Conservation (phyloP, 192 early-diverging fungal genomes). For the Lobulomyces angularis region DNA sequence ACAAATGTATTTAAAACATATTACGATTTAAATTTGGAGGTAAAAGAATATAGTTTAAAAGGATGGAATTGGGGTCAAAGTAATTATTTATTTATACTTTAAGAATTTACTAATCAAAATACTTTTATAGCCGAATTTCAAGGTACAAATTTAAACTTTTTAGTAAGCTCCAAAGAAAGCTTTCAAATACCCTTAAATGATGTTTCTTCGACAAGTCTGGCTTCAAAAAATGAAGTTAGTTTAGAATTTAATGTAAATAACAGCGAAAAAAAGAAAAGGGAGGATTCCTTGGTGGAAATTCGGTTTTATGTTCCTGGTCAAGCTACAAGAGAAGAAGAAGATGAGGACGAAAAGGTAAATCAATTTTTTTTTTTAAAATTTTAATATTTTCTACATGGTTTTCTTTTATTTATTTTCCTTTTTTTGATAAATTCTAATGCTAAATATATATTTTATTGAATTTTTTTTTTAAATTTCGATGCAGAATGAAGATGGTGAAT, state of each 20-base stretch:
- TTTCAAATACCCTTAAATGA: slow-evolving; percentile 85
- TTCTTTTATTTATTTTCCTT: no score
- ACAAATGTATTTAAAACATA: slow-evolving; percentile 51
- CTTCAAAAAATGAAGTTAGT: slow-evolving; percentile 82
- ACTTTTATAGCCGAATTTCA: slow-evolving; percentile 32
- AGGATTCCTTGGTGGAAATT: slow-evolving; percentile 81
- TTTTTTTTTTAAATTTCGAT: no score
- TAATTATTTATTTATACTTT: neutral
- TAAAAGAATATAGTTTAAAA: slow-evolving; percentile 71
- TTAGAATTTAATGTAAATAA: slow-evolving; percentile 65
- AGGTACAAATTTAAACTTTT: slow-evolving; percentile 66
- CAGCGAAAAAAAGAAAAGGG: slow-evolving; percentile 35
- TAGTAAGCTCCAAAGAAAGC: slow-evolving; percentile 64
- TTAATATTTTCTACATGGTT: no score
- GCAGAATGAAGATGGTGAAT: no score
- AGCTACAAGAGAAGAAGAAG: slow-evolving; percentile 39
- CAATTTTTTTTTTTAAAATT: no score
- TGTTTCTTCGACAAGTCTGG: slow-evolving; percentile 73
- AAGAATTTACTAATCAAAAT: neutral
- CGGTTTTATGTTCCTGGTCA: slow-evolving; percentile 85
- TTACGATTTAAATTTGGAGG: slow-evolving; percentile 66
- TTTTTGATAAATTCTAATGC: no score
- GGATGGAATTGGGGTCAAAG: slow-evolving; percentile 96
- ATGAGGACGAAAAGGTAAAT: slow-evolving; percentile 34
- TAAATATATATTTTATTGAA: no score